A percentile compares a stretch with the other conserved stretches of the same genome.
Evolutionary conservation across 2,329 filamentous ascomycete species (phyloP).

Genomic region (Colletotrichum endophyticum): DNA sequence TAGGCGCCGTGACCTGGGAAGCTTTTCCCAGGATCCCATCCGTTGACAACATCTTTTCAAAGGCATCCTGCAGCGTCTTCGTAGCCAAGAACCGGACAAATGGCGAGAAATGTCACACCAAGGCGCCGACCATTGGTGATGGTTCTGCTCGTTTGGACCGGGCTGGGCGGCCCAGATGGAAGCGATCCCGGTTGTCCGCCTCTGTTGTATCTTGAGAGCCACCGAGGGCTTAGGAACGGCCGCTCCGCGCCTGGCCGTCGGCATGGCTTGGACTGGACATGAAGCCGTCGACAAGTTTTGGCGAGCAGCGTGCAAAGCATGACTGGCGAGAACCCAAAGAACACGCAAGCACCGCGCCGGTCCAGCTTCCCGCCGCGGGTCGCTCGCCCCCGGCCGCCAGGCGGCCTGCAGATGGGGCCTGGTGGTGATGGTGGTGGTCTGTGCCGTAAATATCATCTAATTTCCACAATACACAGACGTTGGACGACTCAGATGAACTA

Average conservation of each 20-base stretch:
- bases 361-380: not conserved
- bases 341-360: not conserved
- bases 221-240: not conserved
- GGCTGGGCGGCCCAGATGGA: not conserved
- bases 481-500: not conserved
- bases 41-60: not conserved
- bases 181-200: not conserved
- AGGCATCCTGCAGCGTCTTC: not conserved
- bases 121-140: not conserved
- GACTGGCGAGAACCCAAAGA: not conserved
- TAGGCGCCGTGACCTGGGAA: not conserved
- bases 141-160: not conserved
- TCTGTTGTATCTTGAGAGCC: not conserved
- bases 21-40: not conserved
- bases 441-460: constrained; percentile 5
- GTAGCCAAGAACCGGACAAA: not conserved
- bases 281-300: not conserved
- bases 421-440: not conserved
- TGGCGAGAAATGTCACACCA: not conserved
- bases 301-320: not conserved
- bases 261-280: not conserved
- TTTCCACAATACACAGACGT: constrained; percentile 15
- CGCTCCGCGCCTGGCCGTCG: not conserved
- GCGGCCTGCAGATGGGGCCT: not conserved
- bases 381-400: not conserved